Conservation (phyloP, 2,329 filamentous ascomycete genomes). For the Phialemonium atrogriseum region DNA sequence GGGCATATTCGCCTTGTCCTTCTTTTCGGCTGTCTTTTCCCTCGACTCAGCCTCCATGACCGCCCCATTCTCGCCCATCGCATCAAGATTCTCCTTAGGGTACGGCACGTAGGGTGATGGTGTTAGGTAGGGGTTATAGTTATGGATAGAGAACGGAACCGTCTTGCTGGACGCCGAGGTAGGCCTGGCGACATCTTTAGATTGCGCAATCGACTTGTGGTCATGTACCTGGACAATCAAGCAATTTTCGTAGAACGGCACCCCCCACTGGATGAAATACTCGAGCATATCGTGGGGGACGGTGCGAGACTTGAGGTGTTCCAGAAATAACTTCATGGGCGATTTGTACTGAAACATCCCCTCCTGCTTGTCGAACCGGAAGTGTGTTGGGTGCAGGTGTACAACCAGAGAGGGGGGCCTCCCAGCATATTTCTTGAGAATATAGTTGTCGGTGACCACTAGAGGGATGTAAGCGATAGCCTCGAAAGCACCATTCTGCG, state of each 20-base stretch:
- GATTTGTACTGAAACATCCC: conserved; percentile 88
- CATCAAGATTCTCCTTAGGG: conserved; percentile 42
- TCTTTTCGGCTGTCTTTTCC: conserved; percentile 30
- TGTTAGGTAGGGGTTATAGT: conserved; percentile 82
- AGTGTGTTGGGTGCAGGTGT: conserved; percentile 78
- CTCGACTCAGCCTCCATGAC: conserved; percentile 24
- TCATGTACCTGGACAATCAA: conserved; percentile 93
- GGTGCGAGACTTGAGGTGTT: conserved; percentile 68
- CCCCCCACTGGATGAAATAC: conserved; percentile 61
- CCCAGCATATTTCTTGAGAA: conserved; percentile 66
- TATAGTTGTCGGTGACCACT: conserved; percentile 70
- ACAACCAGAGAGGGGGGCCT: conserved; percentile 73
- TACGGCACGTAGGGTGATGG: conserved; percentile 80
- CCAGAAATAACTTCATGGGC: conserved; percentile 74
- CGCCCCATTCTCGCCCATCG: conserved; percentile 15
- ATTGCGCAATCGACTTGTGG: conserved; percentile 59
- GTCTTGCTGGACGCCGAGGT: conserved; percentile 52
- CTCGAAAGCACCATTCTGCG: no score
- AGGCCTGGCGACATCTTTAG: conserved; percentile 49
- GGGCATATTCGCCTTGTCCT: conserved; percentile 53
- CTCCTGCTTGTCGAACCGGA: conserved; percentile 89
- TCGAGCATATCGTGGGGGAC: conserved; percentile 85
- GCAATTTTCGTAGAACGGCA: conserved; percentile 88
- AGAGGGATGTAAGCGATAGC: no score
- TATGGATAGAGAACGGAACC: conserved; percentile 77